Evolutionary conservation across 2,329 filamentous ascomycete genomes (phyloP), one percentile per base, ranked within the genome.

Genomic region (Talaromyces sp.): DNA sequence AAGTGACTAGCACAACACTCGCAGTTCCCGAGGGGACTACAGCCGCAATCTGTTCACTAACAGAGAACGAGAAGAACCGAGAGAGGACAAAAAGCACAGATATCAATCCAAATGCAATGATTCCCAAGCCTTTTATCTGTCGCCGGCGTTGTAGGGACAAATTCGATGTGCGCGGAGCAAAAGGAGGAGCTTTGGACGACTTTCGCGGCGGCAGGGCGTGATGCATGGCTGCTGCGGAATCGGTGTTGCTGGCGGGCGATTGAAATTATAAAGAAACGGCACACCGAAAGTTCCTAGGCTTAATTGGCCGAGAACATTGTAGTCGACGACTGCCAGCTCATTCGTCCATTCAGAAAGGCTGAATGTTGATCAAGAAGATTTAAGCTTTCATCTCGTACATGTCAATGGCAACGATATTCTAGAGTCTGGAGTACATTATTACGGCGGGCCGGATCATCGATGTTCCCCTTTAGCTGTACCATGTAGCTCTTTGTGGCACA

Each of bases 131-230:
- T 75, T 87, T 87, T 62, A 89, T 73, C 69, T 90, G 87, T 72
- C 84, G 87, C 70, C 87, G 84, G 67, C 90, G 86, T 68, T 79
- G 72, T 48, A 72, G 69, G 35, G 76, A 74, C 31, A 78, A 67
- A 65, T 71, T 71, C 57, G 78, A 74, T 27, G 77, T 73, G 79
- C 73, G 87, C 81, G 69, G 83, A 79, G 91, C 54, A 45, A 63
- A 94, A 35, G 89, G 88, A 69, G 88, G 87, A 70, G 90, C 87
- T 74, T 90, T 88, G 69, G 91, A 94, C 74, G 86, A 88, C 81
- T 94, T 96, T 77, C 93, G 90, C 73, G 92, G 87, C 63, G 93
- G 93, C 72, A 96, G 88, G 68, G 93, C 92, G 83, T 94, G 93
- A 78, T 97, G 93, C 92, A 97, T 95, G 71, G 65, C 43, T 57